phyloP scores from a whole-genome alignment of 495 filamentous ascomycete species.

The Pseudoneurospora amorphoporcata region DNA sequence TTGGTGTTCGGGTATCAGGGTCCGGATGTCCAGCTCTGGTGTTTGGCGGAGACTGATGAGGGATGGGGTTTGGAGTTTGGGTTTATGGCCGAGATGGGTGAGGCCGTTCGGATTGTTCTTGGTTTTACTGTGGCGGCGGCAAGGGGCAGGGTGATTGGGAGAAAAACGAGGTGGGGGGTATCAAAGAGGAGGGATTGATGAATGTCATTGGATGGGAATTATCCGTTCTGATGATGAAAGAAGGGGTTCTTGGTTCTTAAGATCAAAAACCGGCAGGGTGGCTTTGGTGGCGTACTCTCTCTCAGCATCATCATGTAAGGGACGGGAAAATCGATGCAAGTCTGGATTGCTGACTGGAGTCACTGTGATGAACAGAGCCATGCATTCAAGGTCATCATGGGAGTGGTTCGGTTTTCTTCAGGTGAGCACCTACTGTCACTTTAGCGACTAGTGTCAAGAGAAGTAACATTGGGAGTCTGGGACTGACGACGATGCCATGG shows the following conservation, averaged over 20 bases:
- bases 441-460: no score
- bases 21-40: neutral
- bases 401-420: conserved; percentile 65
- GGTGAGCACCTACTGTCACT: neutral
- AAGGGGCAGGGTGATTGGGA: neutral
- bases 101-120: neutral
- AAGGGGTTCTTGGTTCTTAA: neutral
- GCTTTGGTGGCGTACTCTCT: neutral
- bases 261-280: neutral
- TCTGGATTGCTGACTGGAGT: neutral
- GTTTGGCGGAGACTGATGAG: neutral
- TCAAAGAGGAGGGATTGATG: neutral
- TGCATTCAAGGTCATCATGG: conserved; percentile 70
- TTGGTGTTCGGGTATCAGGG: neutral
- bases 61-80: neutral
- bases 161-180: neutral
- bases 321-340: neutral
- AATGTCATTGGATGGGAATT: neutral
- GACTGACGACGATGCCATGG: neutral
- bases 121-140: neutral
- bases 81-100: neutral
- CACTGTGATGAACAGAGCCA: conserved; percentile 42
- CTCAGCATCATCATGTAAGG: neutral
- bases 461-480: no score
- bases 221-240: neutral